phyloP scores from a whole-genome alignment of 192 early-diverging fungal genomes.

The Entomortierella parvispora region DNA sequence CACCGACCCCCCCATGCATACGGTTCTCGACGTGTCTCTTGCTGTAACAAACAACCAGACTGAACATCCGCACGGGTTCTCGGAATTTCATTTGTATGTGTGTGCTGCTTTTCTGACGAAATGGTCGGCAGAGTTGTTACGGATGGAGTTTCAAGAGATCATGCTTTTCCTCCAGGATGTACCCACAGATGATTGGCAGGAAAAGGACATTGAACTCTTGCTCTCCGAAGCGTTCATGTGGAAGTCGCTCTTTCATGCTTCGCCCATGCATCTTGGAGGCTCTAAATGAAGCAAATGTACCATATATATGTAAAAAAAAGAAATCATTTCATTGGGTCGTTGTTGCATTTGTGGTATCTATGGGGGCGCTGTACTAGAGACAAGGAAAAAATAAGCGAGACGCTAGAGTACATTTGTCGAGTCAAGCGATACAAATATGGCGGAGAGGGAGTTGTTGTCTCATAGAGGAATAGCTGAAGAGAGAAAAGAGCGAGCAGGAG shows the following conservation, averaged over 20 bases:
- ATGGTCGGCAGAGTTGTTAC: slow-evolving; percentile 86
- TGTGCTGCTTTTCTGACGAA: slow-evolving; percentile 98
- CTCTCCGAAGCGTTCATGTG: slow-evolving; percentile 97
- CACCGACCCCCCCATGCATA: not conserved
- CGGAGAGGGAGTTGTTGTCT: too few species aligned
- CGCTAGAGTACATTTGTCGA: too few species aligned
- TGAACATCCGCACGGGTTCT: slow-evolving; percentile 91
- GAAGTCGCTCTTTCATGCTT: slow-evolving; percentile 94
- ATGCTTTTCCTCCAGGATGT: slow-evolving; percentile 94
- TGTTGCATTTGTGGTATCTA: slow-evolving; percentile 1
- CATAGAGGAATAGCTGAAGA: too few species aligned
- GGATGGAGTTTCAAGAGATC: slow-evolving; percentile 93
- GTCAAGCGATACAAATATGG: too few species aligned
- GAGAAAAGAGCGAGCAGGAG: too few species aligned
- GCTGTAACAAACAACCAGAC: too few species aligned
- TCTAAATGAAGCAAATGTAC: slow-evolving; percentile 18
- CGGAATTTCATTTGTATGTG: slow-evolving; percentile 97
- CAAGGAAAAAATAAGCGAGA: too few species aligned
- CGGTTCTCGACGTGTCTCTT: too few species aligned
- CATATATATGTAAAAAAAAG: not conserved
- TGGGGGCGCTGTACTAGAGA: too few species aligned
- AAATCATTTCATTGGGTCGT: not conserved
- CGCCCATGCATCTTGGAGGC: slow-evolving; percentile 81
- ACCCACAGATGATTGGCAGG: slow-evolving; percentile 87
- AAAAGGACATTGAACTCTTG: slow-evolving; percentile 93